Evolutionary conservation across 352 stramenopile genomes (phyloP).

Genomic region (Phytophthora rubi): DNA sequence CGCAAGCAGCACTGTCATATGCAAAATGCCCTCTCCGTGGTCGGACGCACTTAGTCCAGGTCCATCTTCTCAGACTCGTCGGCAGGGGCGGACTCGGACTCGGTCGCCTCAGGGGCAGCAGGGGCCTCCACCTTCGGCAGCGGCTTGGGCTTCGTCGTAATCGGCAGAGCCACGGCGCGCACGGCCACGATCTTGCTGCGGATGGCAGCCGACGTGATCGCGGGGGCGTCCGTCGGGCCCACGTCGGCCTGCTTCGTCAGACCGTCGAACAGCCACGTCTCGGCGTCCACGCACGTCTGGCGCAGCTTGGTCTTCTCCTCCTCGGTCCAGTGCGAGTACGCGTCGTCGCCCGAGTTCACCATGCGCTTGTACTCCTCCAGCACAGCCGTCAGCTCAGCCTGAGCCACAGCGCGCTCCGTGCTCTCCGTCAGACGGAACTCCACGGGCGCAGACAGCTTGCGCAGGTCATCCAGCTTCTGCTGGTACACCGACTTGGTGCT

Average conservation of each 20-base stretch:
- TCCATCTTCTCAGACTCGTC: constrained; percentile 87
- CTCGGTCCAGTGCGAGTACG: constrained; percentile 96
- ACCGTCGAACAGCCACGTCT: constrained; percentile 96
- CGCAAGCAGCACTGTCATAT: constrained; percentile 33
- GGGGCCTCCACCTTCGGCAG: constrained; percentile 80
- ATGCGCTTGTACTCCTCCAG: constrained; percentile 96
- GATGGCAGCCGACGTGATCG: constrained; percentile 92
- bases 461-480: constrained; percentile 95
- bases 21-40: constrained; percentile 28
- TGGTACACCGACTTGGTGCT: constrained; percentile 97
- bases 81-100: constrained; percentile 39
- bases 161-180: constrained; percentile 88
- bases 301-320: constrained; percentile 95
- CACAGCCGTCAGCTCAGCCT: constrained; percentile 91
- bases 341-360: constrained; percentile 93
- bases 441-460: constrained; percentile 93
- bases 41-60: constrained; percentile 66
- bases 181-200: constrained; percentile 92
- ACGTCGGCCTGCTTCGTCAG: constrained; percentile 95
- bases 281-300: constrained; percentile 87
- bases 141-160: constrained; percentile 98
- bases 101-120: constrained; percentile 46
- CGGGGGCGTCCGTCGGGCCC: constrained; percentile 86
- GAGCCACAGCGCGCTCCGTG: constrained; percentile 86
- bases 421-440: constrained; percentile 93